Conservation (phyloP, 2,329 filamentous ascomycete species). For the Diaporthe capsici region DNA sequence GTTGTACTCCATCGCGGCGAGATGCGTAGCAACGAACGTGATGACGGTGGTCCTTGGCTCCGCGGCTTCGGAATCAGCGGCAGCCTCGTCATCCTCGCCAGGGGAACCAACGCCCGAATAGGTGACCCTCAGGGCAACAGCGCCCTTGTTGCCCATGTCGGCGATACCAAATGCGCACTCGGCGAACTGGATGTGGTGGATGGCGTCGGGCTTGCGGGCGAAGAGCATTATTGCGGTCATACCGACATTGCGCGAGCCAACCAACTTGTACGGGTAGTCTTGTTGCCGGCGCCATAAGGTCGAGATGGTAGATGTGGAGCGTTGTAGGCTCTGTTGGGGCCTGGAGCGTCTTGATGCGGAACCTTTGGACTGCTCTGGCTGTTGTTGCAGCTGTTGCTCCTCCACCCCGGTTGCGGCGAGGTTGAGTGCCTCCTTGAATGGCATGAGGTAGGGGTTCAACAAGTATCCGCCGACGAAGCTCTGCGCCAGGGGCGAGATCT, state of each 20-base stretch:
- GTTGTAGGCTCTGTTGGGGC: conserved; percentile 25
- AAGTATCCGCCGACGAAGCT: conserved; percentile 89
- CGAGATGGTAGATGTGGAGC: conserved; percentile 42
- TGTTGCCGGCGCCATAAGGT: conserved; percentile 41
- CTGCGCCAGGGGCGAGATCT: conserved; percentile 87
- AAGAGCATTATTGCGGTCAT: conserved; percentile 94
- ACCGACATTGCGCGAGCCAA: conserved; percentile 82
- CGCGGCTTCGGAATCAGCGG: background rate
- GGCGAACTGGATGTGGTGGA: conserved; percentile 80
- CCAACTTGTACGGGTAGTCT: conserved; percentile 73
- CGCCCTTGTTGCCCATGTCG: conserved; percentile 97
- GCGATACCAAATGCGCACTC: conserved; percentile 87
- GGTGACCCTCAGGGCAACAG: conserved; percentile 81
- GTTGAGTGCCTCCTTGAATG: conserved; percentile 79
- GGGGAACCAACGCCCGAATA: conserved; percentile 60
- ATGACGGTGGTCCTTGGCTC: conserved; percentile 69
- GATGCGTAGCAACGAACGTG: conserved; percentile 89
- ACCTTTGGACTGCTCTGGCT: background rate
- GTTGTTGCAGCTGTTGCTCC: conserved; percentile 34
- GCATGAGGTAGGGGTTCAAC: conserved; percentile 80
- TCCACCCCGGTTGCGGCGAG: conserved; percentile 69
- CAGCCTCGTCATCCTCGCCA: conserved; percentile 49
- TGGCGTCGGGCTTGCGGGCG: conserved; percentile 71
- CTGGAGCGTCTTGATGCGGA: background rate
- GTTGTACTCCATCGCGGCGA: conserved; percentile 89